A percentile compares a stretch with the other conserved stretches of the same genome.
phyloP scores from a whole-genome alignment of 306 rosid genomes.

The Canavalia gladiata region DNA sequence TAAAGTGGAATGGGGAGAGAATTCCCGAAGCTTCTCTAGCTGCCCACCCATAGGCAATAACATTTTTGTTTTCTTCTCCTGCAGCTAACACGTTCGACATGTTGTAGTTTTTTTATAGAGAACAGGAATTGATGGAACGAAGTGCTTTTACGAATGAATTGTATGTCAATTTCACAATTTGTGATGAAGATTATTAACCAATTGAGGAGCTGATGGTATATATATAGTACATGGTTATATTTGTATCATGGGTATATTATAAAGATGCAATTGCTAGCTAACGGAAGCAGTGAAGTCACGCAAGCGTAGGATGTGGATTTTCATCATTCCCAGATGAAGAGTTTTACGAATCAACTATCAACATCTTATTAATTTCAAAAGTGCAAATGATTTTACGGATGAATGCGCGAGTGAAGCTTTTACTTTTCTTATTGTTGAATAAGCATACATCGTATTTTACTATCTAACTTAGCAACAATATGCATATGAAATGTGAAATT shows the following conservation, averaged over 20 bases:
- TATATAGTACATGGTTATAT: neutral
- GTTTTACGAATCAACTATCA: neutral
- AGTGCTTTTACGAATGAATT: neutral
- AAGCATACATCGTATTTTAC: neutral
- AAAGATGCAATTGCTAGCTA: neutral
- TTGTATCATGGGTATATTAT: neutral
- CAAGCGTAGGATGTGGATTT: neutral
- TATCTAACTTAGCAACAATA: too few relatives aligned
- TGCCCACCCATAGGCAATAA: conserved; percentile 49
- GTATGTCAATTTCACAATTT: neutral
- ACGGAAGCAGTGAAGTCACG: conserved; percentile 28
- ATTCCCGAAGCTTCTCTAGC: conserved; percentile 50
- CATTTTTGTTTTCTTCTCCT: conserved; percentile 26
- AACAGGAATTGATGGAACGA: neutral
- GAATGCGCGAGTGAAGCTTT: neutral
- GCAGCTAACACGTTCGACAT: conserved; percentile 39
- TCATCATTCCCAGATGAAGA: neutral
- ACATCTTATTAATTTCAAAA: neutral
- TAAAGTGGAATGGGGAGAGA: conserved; percentile 48
- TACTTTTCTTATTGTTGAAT: neutral
- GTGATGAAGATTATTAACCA: neutral
- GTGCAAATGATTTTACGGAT: neutral
- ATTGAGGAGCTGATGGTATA: conserved; percentile 26
- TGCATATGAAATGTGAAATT: neutral
- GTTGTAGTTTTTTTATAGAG: neutral